A percentile compares a stretch with the other conserved stretches of the same genome.
These are phyloP conservation scores for Boletus edulis DNA, from an alignment of 768 basidiomycete species.

Conservation along the genomic window DNA sequence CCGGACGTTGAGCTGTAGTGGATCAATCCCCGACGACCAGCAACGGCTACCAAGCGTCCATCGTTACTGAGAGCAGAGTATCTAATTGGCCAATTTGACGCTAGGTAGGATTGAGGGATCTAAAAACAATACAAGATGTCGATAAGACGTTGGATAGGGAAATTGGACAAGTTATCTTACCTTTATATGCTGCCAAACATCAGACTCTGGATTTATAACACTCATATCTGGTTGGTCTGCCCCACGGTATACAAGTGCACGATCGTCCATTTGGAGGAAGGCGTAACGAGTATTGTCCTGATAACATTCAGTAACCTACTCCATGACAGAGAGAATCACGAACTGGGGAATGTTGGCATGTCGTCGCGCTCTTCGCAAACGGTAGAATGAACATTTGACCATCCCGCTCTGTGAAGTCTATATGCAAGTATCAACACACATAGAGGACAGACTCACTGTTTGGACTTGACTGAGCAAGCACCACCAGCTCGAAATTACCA, in stretches of 20 bases:
- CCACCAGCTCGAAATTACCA: constrained; percentile 86
- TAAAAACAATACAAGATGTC: constrained; percentile 29
- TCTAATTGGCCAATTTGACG: constrained; percentile 90
- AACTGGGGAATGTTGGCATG: constrained; percentile 89
- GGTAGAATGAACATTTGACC: constrained; percentile 83
- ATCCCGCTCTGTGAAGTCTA: constrained; percentile 43
- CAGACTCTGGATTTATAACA: constrained; percentile 95
- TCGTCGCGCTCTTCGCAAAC: constrained; percentile 93
- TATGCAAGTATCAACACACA: not conserved
- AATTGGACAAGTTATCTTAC: constrained; percentile 32
- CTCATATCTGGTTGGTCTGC: constrained; percentile 98
- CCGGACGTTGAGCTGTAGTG: constrained; percentile 96
- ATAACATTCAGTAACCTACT: constrained; percentile 3
- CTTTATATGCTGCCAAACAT: constrained; percentile 98
- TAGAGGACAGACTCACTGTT: constrained; percentile 41
- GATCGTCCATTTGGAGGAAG: constrained; percentile 93
- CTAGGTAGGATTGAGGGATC: constrained; percentile 88
- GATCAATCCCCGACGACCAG: constrained; percentile 84
- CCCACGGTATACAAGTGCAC: constrained; percentile 89
- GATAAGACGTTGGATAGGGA: not conserved
- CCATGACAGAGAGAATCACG: constrained; percentile 25
- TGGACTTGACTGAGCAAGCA: constrained; percentile 56
- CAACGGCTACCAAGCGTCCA: constrained; percentile 88
- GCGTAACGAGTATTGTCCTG: constrained; percentile 96
- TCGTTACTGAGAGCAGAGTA: constrained; percentile 91